These are phyloP conservation scores for Sungouiella blattae DNA, from an alignment of 805 yeast species.

Conservation along the genomic window DNA sequence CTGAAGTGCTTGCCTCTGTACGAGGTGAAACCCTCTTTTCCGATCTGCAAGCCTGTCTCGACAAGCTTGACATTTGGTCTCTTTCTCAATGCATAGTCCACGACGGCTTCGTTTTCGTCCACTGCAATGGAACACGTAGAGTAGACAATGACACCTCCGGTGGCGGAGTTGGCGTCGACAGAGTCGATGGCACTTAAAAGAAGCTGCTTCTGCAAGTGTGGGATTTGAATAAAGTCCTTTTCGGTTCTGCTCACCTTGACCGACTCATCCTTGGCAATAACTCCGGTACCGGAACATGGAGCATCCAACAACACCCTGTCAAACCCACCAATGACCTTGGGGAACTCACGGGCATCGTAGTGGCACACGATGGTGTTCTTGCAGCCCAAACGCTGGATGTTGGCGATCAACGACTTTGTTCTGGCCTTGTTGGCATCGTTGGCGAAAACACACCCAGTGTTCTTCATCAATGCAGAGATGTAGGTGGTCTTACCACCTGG, in stretches of 20 bases:
- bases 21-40: slow-evolving; percentile 92
- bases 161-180: slow-evolving; percentile 86
- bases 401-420: slow-evolving; percentile 94
- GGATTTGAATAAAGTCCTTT: slow-evolving; percentile 93
- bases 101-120: slow-evolving; percentile 97
- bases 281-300: slow-evolving; percentile 99
- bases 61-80: slow-evolving; percentile 95
- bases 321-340: slow-evolving; percentile 97
- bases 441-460: slow-evolving; percentile 96
- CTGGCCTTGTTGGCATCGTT: slow-evolving; percentile 96
- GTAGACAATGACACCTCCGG: slow-evolving; percentile 92
- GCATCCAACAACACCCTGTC: slow-evolving; percentile 95
- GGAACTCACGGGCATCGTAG: slow-evolving; percentile 97
- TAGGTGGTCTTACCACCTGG: slow-evolving; percentile 99
- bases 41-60: slow-evolving; percentile 87
- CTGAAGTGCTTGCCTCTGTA: slow-evolving; percentile 91
- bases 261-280: slow-evolving; percentile 93
- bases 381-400: slow-evolving; percentile 95
- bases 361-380: slow-evolving; percentile 94
- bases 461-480: slow-evolving; percentile 93
- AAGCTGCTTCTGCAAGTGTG: slow-evolving; percentile 93
- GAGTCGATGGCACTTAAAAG: slow-evolving; percentile 94
- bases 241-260: slow-evolving; percentile 93
- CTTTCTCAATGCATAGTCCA: slow-evolving; percentile 94
- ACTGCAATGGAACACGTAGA: slow-evolving; percentile 98